These are phyloP conservation scores for Scleroderma citrinum DNA, from an alignment of 768 basidiomycete genomes.

Conservation along the genomic window DNA sequence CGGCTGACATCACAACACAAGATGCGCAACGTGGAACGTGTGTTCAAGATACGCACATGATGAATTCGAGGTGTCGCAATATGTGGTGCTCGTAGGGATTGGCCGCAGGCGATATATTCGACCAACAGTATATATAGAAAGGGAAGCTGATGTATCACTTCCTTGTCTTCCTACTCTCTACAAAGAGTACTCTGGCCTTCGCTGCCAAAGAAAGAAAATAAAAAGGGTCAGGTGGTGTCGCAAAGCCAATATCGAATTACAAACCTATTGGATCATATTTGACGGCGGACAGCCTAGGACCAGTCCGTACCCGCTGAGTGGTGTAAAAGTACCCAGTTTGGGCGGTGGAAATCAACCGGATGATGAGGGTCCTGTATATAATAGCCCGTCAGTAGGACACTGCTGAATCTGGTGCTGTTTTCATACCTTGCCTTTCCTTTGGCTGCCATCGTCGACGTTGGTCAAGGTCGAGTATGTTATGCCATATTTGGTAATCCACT, in stretches of 20 bases:
- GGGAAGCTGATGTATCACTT: conserved; percentile 31
- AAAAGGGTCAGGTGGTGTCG: neutral
- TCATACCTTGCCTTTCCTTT: conserved; percentile 57
- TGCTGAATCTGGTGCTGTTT: neutral
- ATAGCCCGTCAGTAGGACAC: neutral
- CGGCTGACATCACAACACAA: no score
- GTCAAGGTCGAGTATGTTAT: neutral
- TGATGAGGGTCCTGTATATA: conserved; percentile 58
- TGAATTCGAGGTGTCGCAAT: no score
- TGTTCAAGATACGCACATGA: no score
- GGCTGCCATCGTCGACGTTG: conserved; percentile 41
- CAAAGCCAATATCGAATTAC: conserved; percentile 18
- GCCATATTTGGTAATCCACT: conserved; percentile 6
- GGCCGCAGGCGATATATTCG: no score
- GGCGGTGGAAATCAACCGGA: conserved; percentile 86
- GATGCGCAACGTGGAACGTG: no score
- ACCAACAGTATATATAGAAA: neutral
- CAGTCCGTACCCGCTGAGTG: conserved; percentile 64
- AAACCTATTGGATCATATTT: conserved; percentile 86
- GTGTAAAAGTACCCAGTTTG: conserved; percentile 93
- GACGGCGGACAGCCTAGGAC: conserved; percentile 79
- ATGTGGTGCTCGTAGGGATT: no score
- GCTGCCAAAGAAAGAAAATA: conserved; percentile 35
- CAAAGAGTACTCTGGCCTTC: conserved; percentile 66
- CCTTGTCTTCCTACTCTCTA: conserved; percentile 72